phyloP scores from a whole-genome alignment of 2,329 filamentous ascomycete genomes.

The Graphilbum sp. region DNA sequence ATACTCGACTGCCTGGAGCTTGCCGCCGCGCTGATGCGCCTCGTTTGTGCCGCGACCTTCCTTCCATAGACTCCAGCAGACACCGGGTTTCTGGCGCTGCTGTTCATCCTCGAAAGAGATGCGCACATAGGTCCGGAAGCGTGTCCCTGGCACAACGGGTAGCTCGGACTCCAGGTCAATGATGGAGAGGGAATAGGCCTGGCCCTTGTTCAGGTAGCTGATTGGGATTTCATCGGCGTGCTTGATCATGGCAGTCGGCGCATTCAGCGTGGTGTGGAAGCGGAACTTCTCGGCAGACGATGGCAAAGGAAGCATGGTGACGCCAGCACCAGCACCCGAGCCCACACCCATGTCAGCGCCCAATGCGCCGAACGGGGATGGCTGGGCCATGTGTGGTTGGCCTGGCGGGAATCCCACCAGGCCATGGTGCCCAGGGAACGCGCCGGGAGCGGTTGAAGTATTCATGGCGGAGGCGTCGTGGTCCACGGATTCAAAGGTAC shows the following conservation, averaged over 20 bases:
- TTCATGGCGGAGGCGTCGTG: slow-evolving; percentile 41
- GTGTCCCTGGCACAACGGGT: slow-evolving; percentile 41
- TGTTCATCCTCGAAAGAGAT: slow-evolving; percentile 95
- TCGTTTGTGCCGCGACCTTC: slow-evolving; percentile 92
- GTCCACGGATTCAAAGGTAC: slow-evolving; percentile 65
- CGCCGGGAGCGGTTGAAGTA: neutral
- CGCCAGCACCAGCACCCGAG: slow-evolving; percentile 1
- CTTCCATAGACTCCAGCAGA: slow-evolving; percentile 78
- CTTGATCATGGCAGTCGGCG: slow-evolving; percentile 92
- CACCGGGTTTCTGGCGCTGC: slow-evolving; percentile 56
- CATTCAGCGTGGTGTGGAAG: slow-evolving; percentile 78
- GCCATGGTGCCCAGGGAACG: slow-evolving; percentile 1
- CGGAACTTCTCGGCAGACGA: slow-evolving; percentile 58
- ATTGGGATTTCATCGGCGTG: slow-evolving; percentile 80
- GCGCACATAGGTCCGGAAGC: slow-evolving; percentile 82
- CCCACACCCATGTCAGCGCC: neutral
- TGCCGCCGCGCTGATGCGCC: slow-evolving; percentile 82
- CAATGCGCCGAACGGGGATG: neutral
- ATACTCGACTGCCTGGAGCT: slow-evolving; percentile 87
- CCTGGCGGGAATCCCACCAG: slow-evolving; percentile 4
- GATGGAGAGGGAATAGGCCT: slow-evolving; percentile 78
- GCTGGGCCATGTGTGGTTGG: slow-evolving; percentile 2
- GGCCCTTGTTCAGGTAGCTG: slow-evolving; percentile 96
- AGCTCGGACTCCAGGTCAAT: slow-evolving; percentile 56
- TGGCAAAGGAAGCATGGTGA: slow-evolving; percentile 31